Evolutionary conservation across 768 basidiomycete genomes (phyloP).

Genomic region (Candolleomyces eurysporus): DNA sequence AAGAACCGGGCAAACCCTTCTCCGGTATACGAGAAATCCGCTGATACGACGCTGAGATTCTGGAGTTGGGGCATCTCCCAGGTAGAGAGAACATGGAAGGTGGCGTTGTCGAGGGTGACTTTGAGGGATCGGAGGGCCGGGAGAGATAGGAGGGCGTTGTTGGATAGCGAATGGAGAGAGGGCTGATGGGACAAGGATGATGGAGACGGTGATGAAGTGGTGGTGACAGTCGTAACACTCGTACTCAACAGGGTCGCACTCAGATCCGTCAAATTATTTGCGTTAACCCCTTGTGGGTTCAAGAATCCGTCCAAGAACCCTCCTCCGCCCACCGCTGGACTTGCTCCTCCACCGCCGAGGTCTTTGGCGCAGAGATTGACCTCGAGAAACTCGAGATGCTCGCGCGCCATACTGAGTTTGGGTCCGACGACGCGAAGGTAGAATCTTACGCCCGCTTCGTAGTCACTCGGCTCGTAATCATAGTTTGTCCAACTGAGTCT

Average conservation of each 20-base stretch:
- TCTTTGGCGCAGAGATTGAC: slow-evolving; percentile 57
- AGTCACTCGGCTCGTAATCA: slow-evolving; percentile 34
- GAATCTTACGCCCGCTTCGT: slow-evolving; percentile 42
- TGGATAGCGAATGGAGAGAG: slow-evolving; percentile 21
- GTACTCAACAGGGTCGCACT: slow-evolving; percentile 9
- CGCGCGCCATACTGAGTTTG: slow-evolving; percentile 49
- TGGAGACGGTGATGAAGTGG: slow-evolving; percentile 5
- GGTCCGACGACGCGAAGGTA: slow-evolving; percentile 57
- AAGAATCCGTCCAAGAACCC: slow-evolving; percentile 3
- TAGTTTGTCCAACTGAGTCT: slow-evolving; percentile 73
- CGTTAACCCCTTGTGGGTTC: neutral
- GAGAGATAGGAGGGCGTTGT: slow-evolving; percentile 35
- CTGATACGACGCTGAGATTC: slow-evolving; percentile 65
- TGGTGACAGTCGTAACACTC: slow-evolving; percentile 2
- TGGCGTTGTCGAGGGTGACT: slow-evolving; percentile 67
- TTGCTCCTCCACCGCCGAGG: slow-evolving; percentile 17
- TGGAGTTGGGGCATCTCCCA: slow-evolving; percentile 66
- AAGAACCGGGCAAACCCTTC: slow-evolving; percentile 67
- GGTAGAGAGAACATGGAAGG: slow-evolving; percentile 60
- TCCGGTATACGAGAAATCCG: slow-evolving; percentile 70
- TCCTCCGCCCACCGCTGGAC: slow-evolving; percentile 4
- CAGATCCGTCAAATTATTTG: slow-evolving; percentile 9
- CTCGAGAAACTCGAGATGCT: slow-evolving; percentile 64
- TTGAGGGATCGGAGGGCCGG: slow-evolving; percentile 69
- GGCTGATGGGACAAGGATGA: slow-evolving; percentile 1